Percentiles rank a stretch among this genome's conserved stretches.
Conservation (phyloP, 352 stramenopile species). For the Globisporangium ultimum region DNA sequence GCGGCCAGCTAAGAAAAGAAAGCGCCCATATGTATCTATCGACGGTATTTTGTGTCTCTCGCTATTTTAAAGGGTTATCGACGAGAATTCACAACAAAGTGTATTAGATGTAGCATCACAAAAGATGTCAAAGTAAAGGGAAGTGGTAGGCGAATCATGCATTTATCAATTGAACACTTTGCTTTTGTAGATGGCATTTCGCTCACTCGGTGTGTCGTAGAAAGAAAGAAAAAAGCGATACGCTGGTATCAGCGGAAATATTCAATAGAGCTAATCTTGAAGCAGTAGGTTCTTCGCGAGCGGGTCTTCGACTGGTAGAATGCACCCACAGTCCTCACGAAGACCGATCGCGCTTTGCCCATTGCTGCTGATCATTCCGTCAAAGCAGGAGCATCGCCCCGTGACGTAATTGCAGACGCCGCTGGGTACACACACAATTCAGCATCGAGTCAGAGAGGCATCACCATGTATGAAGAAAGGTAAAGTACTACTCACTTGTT, state of each 20-base stretch:
- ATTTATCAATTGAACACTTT: background rate
- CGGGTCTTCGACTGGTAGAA: slow-evolving; percentile 35
- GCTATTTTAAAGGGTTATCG: slow-evolving; percentile 12
- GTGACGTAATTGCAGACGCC: slow-evolving; percentile 56
- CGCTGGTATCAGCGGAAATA: background rate
- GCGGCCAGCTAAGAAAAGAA: slow-evolving; percentile 20
- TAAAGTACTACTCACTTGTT: slow-evolving; percentile 47
- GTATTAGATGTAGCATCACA: background rate
- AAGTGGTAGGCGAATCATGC: background rate
- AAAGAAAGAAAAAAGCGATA: too few relatives aligned
- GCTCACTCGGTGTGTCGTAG: too few relatives aligned
- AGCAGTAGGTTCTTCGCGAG: slow-evolving; percentile 29
- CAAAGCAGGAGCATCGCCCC: slow-evolving; percentile 59
- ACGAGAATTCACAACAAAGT: background rate
- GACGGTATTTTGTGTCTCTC: slow-evolving; percentile 10
- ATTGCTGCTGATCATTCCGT: slow-evolving; percentile 70
- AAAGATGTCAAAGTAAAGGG: background rate
- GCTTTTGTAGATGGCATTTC: background rate
- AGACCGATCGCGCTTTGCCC: slow-evolving; percentile 41
- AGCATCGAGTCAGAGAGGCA: background rate
- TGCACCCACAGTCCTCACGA: slow-evolving; percentile 59
- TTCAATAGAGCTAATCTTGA: slow-evolving; percentile 11
- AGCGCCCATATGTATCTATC: slow-evolving; percentile 12
- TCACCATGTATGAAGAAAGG: background rate
- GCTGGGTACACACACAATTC: slow-evolving; percentile 13